Evolutionary conservation across 1,284 basidiomycete species (phyloP).

Genomic region (Polyporus tsugae): DNA sequence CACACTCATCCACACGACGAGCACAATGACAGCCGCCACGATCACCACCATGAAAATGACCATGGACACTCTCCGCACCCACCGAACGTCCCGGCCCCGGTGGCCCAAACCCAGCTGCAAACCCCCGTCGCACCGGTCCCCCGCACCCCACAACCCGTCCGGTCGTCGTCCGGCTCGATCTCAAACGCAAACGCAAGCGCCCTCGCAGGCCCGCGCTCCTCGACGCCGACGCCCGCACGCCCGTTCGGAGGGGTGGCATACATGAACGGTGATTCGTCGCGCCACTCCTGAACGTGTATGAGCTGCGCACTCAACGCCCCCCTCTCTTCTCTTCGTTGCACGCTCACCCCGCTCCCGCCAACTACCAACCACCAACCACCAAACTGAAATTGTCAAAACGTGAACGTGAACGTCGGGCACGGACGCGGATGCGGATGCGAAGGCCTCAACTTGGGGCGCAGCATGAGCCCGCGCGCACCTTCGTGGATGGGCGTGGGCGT

Average conservation of each 20-base stretch:
- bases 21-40: constrained; percentile 7
- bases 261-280: constrained; percentile 46
- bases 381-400: too few relatives aligned
- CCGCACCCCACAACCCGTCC: constrained; percentile 30
- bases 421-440: too few relatives aligned
- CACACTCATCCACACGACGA: constrained; percentile 20
- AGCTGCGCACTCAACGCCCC: constrained; percentile 26
- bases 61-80: constrained; percentile 33
- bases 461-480: constrained; percentile 41
- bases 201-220: constrained; percentile 30
- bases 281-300: constrained; percentile 32
- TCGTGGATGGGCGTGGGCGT: constrained; percentile 37
- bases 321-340: constrained; percentile 24
- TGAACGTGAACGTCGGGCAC: too few relatives aligned
- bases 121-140: constrained; percentile 31
- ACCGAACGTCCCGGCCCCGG: constrained; percentile 19
- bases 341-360: neutral
- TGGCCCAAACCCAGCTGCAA: constrained; percentile 21
- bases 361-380: too few relatives aligned
- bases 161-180: constrained; percentile 23
- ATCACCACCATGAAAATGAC: constrained; percentile 16
- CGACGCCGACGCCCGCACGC: constrained; percentile 40
- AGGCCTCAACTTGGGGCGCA: constrained; percentile 35
- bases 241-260: constrained; percentile 38
- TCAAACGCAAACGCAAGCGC: neutral